Evolutionary conservation across 177 flowering plant genomes (phyloP).

Genomic region (Telopea speciosissima): DNA sequence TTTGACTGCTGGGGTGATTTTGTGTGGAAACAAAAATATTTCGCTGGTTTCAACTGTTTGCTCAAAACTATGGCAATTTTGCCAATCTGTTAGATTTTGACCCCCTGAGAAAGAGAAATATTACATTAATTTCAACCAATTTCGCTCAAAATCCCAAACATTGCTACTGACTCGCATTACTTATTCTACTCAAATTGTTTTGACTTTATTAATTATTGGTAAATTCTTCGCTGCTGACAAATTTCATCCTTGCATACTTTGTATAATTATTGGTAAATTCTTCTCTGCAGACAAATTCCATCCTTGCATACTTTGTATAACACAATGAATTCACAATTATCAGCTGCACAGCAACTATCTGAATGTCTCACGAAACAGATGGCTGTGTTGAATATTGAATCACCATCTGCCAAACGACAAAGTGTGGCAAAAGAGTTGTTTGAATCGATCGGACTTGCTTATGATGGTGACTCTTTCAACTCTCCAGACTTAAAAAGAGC

Average conservation of each 20-base stretch:
- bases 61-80: no score
- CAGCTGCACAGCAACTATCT: conserved; percentile 79
- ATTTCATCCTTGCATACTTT: conserved; percentile 58
- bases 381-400: conserved; percentile 54
- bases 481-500: conserved; percentile 44
- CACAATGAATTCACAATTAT: conserved; percentile 71
- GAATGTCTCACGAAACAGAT: conserved; percentile 83
- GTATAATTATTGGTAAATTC: conserved; percentile 28
- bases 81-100: no score
- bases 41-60: no score
- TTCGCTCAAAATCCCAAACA: no score
- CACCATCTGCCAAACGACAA: conserved; percentile 39
- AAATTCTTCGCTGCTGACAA: conserved; percentile 33
- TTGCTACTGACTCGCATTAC: no score
- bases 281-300: conserved; percentile 43
- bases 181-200: background rate
- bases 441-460: conserved; percentile 75
- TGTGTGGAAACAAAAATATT: no score
- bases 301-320: conserved; percentile 65
- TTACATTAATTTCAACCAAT: no score
- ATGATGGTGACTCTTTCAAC: conserved; percentile 47
- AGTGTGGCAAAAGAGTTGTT: conserved; percentile 64
- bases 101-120: no score
- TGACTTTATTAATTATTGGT: background rate
- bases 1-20: no score